Conservation (phyloP, 2,329 filamentous ascomycete species). For the Hymenoscyphus linearis region DNA sequence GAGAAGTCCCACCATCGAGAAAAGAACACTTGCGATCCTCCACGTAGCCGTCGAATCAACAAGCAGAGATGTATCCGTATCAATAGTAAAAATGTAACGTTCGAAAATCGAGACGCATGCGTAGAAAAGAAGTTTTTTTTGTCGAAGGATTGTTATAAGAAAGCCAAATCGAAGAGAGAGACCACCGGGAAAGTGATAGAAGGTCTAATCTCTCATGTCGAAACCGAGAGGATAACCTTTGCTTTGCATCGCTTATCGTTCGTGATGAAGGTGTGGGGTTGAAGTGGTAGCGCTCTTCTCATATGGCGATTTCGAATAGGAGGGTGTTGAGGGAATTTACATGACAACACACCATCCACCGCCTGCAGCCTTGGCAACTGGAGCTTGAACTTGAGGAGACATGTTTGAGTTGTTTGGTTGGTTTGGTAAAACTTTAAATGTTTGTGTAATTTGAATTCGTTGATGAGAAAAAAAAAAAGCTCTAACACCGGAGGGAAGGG, state of each 20-base stretch:
- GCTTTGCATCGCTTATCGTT: neutral
- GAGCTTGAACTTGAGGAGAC: constrained; percentile 2
- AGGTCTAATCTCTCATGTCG: neutral
- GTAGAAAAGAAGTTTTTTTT: neutral
- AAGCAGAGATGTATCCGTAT: neutral
- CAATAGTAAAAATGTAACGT: neutral
- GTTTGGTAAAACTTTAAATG: neutral
- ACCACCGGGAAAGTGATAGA: neutral
- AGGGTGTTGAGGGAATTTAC: neutral
- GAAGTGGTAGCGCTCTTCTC: neutral
- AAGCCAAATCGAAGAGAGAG: neutral
- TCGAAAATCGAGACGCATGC: neutral
- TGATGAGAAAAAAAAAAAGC: neutral
- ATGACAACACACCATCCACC: constrained; percentile 2
- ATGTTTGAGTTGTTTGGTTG: neutral
- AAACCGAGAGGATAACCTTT: neutral
- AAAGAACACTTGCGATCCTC: neutral
- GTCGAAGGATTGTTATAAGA: neutral
- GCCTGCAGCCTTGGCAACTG: constrained; percentile 2
- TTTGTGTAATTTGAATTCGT: neutral
- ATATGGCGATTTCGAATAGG: neutral
- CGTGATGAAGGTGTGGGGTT: neutral
- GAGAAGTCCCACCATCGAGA: neutral
- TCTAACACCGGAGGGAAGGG: neutral
- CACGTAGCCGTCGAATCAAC: neutral